Evolutionary conservation across 139 green algal species (phyloP).

Genomic region (Chlorella sp.): DNA sequence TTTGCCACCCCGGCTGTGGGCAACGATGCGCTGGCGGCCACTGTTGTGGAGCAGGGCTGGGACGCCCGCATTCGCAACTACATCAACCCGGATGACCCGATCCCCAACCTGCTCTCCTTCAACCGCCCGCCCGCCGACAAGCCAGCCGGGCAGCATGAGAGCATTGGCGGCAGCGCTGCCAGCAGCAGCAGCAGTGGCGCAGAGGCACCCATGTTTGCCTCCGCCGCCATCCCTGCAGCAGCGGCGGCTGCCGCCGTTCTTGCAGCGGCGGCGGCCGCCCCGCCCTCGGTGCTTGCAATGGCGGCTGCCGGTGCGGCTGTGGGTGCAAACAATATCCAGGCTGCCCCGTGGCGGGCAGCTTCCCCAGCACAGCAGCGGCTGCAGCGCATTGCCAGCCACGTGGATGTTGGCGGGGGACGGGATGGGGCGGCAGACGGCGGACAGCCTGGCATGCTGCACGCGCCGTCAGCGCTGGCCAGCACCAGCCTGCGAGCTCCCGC

Average conservation of each 20-base stretch:
- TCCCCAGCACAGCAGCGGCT: not conserved
- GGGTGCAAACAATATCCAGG: conserved; percentile 8
- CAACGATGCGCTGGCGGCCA: conserved; percentile 71
- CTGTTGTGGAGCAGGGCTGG: conserved; percentile 68
- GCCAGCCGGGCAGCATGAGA: not conserved
- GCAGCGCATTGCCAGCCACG: not conserved
- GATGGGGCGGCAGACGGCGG: not conserved
- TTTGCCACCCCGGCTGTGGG: conserved; percentile 82
- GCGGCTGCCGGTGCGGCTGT: not conserved
- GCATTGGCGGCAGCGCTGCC: not conserved
- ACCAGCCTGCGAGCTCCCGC: not conserved
- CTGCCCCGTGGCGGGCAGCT: not conserved
- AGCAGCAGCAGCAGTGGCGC: not conserved
- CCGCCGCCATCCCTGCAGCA: not conserved
- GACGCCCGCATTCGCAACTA: conserved; percentile 66
- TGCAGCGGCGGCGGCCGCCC: not conserved
- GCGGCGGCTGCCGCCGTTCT: not conserved
- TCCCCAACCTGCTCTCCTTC: conserved; percentile 35
- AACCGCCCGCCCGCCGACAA: not conserved
- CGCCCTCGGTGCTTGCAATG: not conserved
- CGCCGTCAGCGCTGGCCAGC: not conserved
- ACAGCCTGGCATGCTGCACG: not conserved
- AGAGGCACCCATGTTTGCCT: not conserved
- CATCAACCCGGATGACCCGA: conserved; percentile 57
- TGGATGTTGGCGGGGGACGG: not conserved